Conservation (phyloP, 2,329 filamentous ascomycete genomes). For the Cladosporium sp. region DNA sequence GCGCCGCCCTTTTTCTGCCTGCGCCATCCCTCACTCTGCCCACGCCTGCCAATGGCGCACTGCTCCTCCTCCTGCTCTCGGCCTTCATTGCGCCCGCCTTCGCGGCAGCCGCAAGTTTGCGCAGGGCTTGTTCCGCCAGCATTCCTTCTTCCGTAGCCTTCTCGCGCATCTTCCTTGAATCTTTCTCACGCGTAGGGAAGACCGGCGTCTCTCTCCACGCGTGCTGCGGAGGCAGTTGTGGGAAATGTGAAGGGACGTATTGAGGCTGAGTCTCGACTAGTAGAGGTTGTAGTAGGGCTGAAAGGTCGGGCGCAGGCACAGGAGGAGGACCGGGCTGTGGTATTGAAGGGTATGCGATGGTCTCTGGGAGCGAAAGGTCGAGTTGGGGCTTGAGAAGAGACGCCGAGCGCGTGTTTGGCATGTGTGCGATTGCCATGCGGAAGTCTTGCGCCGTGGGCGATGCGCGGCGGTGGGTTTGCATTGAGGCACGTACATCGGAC, state of each 20-base stretch:
- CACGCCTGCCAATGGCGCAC: slow-evolving; percentile 27
- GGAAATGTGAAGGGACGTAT: slow-evolving; percentile 63
- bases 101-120: slow-evolving; percentile 55
- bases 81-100: slow-evolving; percentile 51
- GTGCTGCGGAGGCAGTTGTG: slow-evolving; percentile 62
- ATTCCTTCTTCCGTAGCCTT: slow-evolving; percentile 65
- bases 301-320: slow-evolving; percentile 44
- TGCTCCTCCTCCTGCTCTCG: slow-evolving; percentile 42
- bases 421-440: slow-evolving; percentile 49
- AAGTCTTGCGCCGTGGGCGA: slow-evolving; percentile 61
- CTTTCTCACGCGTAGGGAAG: slow-evolving; percentile 58
- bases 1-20: slow-evolving; percentile 32
- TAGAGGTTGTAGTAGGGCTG: slow-evolving; percentile 53
- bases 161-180: slow-evolving; percentile 56
- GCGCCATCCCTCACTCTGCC: slow-evolving; percentile 29
- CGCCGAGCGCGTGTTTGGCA: slow-evolving; percentile 37
- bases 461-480: slow-evolving; percentile 57
- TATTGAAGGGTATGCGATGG: slow-evolving; percentile 41
- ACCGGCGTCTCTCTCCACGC: slow-evolving; percentile 63
- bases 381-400: slow-evolving; percentile 45
- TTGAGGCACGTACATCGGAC: slow-evolving; percentile 56
- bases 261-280: slow-evolving; percentile 50
- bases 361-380: slow-evolving; percentile 37
- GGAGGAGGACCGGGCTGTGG: slow-evolving; percentile 43
- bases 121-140: slow-evolving; percentile 63